These are phyloP conservation scores for Dipteronia sinensis DNA, from an alignment of 345 rosid species.

Conservation along the genomic window DNA sequence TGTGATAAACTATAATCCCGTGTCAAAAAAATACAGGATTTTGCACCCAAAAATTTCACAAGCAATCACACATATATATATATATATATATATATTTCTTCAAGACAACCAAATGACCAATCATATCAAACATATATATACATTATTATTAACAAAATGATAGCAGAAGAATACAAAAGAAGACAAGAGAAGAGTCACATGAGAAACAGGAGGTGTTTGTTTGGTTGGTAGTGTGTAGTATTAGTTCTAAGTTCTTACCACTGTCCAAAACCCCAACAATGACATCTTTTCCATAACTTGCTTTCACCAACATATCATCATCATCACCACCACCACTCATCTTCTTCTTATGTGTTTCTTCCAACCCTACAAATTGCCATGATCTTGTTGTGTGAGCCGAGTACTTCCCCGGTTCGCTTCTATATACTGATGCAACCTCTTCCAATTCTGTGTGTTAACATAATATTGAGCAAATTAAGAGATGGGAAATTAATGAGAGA, in stretches of 20 bases:
- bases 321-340: not conserved
- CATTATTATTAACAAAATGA: not conserved
- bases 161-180: conserved; percentile 21
- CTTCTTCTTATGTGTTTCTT: conserved; percentile 16
- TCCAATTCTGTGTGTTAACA: conserved; percentile 45
- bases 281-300: conserved; percentile 64
- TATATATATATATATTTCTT: too few species aligned
- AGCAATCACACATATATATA: too few species aligned
- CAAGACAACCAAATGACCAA: too few species aligned
- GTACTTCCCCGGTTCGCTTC: conserved; percentile 52
- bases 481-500: too few species aligned
- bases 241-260: conserved; percentile 41
- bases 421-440: conserved; percentile 59
- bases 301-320: conserved; percentile 40
- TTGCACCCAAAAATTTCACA: too few species aligned
- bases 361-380: conserved; percentile 81
- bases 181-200: conserved; percentile 28
- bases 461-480: too few species aligned
- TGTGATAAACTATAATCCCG: too few species aligned
- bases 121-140: not conserved
- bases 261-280: conserved; percentile 79
- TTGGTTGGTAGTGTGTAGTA: too few species aligned
- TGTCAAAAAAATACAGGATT: not conserved
- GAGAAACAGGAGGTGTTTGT: not conserved
- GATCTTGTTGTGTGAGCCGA: conserved; percentile 81